Percentiles rank a stretch among this genome's conserved stretches.
Evolutionary conservation across 2,329 filamentous ascomycete genomes (phyloP).

Genomic region (Neopestalotiopsis rosae): DNA sequence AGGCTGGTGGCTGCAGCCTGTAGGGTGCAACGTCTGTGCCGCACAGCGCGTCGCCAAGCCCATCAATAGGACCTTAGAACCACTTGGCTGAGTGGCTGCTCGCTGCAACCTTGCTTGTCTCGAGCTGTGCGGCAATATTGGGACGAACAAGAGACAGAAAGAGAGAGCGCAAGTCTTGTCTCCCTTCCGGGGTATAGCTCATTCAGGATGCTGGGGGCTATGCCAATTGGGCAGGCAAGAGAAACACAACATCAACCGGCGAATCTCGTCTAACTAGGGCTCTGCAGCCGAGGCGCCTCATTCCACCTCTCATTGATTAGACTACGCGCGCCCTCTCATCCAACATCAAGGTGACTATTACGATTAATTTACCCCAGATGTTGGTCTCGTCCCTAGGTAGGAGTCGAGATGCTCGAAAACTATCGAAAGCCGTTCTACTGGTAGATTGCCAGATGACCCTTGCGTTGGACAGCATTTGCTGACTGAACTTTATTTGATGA

Average conservation of each 20-base stretch:
- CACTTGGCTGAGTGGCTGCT: constrained; percentile 2
- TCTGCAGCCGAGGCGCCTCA: not conserved
- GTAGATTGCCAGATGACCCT: not conserved
- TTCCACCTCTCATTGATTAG: not conserved
- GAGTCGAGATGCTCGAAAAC: too few relatives aligned
- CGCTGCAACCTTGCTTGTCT: constrained; percentile 9
- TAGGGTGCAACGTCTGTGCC: not conserved
- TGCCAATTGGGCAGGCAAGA: constrained; percentile 14
- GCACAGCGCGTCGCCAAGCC: not conserved
- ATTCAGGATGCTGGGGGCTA: not conserved
- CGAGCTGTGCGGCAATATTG: constrained; percentile 9
- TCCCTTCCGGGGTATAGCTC: not conserved
- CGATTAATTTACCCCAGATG: not conserved
- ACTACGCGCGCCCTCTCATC: not conserved
- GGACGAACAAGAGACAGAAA: constrained; percentile 1
- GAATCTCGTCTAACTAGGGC: constrained; percentile 1
- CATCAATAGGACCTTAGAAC: not conserved
- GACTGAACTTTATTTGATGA: not conserved
- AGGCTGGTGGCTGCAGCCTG: not conserved
- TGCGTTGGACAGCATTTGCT: not conserved
- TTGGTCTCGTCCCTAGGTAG: not conserved
- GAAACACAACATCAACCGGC: constrained; percentile 4
- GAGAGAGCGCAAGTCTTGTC: not conserved
- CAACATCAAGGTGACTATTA: not conserved
- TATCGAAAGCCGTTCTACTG: not conserved